These are phyloP conservation scores for Trichoderma koningiopsis DNA, from an alignment of 2,329 filamentous ascomycete genomes.

Conservation along the genomic window DNA sequence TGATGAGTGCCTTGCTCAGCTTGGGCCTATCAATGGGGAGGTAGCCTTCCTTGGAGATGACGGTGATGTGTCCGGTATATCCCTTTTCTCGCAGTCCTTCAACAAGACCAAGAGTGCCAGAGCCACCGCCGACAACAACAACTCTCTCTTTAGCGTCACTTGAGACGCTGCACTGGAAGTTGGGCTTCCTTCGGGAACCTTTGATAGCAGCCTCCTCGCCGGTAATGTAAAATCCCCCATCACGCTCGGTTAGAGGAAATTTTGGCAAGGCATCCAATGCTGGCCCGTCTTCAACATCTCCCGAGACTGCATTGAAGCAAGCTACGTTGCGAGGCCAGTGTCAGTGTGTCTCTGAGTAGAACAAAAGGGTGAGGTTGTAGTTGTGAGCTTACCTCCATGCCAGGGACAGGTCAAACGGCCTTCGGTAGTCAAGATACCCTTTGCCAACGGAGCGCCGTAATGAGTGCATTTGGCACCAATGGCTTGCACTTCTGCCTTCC, in stretches of 20 bases:
- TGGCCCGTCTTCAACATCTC: constrained; percentile 93
- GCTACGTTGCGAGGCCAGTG: constrained; percentile 52
- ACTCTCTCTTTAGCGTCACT: constrained; percentile 62
- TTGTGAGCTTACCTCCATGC: constrained; percentile 75
- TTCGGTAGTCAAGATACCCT: constrained; percentile 79
- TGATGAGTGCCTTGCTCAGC: constrained; percentile 88
- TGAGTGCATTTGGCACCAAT: constrained; percentile 84
- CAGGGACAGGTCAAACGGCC: constrained; percentile 91
- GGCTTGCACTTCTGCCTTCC: constrained; percentile 46
- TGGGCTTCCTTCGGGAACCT: constrained; percentile 70
- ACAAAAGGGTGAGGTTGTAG: not conserved
- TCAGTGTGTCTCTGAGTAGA: not conserved
- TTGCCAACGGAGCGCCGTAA: constrained; percentile 86
- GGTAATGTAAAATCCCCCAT: constrained; percentile 81
- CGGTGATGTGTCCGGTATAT: constrained; percentile 76
- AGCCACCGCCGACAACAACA: constrained; percentile 86
- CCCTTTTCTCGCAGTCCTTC: constrained; percentile 82
- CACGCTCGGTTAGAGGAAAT: constrained; percentile 76
- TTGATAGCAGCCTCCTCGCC: constrained; percentile 81
- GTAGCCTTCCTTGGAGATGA: constrained; percentile 83
- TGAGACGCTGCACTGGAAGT: constrained; percentile 66
- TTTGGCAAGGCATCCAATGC: constrained; percentile 82
- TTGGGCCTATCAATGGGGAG: constrained; percentile 92
- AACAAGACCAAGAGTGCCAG: constrained; percentile 77
- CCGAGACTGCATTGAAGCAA: constrained; percentile 95